Evolutionary conservation across 2,329 filamentous ascomycete species (phyloP).

Genomic region (Sporothrix phasma): DNA sequence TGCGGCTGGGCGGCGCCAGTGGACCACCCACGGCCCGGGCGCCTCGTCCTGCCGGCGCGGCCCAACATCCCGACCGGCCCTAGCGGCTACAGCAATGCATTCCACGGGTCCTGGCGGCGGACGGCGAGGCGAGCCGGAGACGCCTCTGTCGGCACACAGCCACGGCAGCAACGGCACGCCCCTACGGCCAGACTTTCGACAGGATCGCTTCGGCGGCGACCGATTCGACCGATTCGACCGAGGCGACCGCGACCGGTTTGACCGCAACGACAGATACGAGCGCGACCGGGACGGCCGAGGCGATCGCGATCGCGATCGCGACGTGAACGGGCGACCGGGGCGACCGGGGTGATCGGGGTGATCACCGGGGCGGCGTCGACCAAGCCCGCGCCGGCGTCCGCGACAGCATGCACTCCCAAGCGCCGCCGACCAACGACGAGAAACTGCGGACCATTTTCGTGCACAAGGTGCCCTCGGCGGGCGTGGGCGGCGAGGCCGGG

Average conservation of each 20-base stretch:
- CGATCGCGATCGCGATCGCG: neutral
- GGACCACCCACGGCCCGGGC: slow-evolving; percentile 14
- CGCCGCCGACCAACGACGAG: slow-evolving; percentile 81
- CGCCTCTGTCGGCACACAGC: slow-evolving; percentile 27
- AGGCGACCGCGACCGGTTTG: slow-evolving; percentile 20
- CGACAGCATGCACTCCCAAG: slow-evolving; percentile 60
- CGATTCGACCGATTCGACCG: neutral
- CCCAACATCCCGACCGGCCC: slow-evolving; percentile 39
- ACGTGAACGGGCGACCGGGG: neutral
- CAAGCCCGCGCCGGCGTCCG: slow-evolving; percentile 56
- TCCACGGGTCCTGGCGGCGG: slow-evolving; percentile 22
- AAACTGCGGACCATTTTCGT: slow-evolving; percentile 86
- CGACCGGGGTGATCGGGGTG: neutral
- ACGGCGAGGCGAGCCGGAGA: slow-evolving; percentile 38
- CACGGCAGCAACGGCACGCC: slow-evolving; percentile 19
- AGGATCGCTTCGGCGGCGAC: slow-evolving; percentile 13
- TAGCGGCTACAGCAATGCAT: slow-evolving; percentile 14
- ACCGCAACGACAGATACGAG: neutral
- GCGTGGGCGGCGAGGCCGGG: slow-evolving; percentile 63
- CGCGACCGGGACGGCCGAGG: neutral
- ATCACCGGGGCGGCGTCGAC: slow-evolving; percentile 46
- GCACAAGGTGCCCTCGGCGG: slow-evolving; percentile 67
- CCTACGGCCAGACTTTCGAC: slow-evolving; percentile 13
- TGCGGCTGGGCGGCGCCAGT: slow-evolving; percentile 73
- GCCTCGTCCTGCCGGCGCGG: slow-evolving; percentile 17